Conservation (phyloP, 139 green algal genomes). For the Tetradesmus obliquus region DNA sequence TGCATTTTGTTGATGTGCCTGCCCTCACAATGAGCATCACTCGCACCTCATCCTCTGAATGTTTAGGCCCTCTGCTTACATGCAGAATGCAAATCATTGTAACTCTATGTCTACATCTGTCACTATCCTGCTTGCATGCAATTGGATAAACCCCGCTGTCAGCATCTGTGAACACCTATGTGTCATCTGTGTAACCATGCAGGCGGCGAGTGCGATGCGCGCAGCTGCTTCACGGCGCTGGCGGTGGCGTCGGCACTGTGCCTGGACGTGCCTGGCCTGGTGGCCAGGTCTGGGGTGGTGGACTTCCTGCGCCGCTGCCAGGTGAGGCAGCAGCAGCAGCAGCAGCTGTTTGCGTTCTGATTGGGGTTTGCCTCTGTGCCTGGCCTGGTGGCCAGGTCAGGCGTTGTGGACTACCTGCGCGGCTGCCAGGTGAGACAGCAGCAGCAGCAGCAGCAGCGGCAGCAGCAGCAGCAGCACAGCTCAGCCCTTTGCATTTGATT, state of each 20-base stretch:
- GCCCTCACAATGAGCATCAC: no score
- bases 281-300: conserved; percentile 60
- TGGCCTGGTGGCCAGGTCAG: conserved; percentile 61
- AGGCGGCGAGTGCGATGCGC: conserved; percentile 94
- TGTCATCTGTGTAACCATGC: not conserved
- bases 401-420: conserved; percentile 70
- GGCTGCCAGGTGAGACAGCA: conserved; percentile 71
- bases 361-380: conserved; percentile 19
- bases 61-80: no score
- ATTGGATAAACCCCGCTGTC: not conserved
- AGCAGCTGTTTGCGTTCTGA: not conserved
- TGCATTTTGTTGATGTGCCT: no score
- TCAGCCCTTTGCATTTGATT: no score
- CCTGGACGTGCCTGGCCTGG: conserved; percentile 77
- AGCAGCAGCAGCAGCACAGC: no score
- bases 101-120: no score
- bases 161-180: not conserved
- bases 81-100: no score
- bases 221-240: conserved; percentile 93
- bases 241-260: conserved; percentile 81
- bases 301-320: conserved; percentile 80
- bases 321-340: conserved; percentile 50
- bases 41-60: no score
- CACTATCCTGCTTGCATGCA: not conserved
- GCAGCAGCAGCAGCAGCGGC: no score